Conservation (phyloP, 2,329 filamentous ascomycete species). For the Fusarium sp. region DNA sequence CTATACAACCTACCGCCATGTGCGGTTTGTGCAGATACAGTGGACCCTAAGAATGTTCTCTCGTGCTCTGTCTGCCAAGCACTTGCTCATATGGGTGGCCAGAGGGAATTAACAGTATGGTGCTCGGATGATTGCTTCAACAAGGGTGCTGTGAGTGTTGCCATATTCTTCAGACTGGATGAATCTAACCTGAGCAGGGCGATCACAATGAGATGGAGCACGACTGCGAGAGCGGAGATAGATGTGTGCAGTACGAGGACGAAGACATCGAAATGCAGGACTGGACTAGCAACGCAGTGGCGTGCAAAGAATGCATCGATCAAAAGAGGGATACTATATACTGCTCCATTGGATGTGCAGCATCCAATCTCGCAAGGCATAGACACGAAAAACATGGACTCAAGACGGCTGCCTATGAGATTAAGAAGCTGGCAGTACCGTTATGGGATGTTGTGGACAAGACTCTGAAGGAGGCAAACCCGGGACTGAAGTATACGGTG, state of each 20-base stretch:
- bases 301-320: conserved; percentile 57
- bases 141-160: conserved; percentile 55
- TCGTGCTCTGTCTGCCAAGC: conserved; percentile 61
- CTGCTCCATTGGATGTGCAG: conserved; percentile 58
- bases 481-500: conserved; percentile 48
- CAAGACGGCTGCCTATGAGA: conserved; percentile 41
- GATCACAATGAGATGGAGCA: conserved; percentile 55
- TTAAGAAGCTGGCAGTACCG: conserved; percentile 37
- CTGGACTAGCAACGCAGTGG: conserved; percentile 46
- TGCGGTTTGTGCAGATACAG: conserved; percentile 51
- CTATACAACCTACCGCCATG: conserved; percentile 56
- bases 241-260: conserved; percentile 55
- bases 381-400: conserved; percentile 50
- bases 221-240: conserved; percentile 55
- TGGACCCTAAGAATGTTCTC: conserved; percentile 52
- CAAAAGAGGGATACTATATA: conserved; percentile 53
- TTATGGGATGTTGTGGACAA: conserved; percentile 45
- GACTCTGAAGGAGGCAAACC: conserved; percentile 48
- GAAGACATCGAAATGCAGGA: conserved; percentile 56
- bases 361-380: conserved; percentile 55
- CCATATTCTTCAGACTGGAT: background rate
- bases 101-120: conserved; percentile 55
- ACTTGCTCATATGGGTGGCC: conserved; percentile 53
- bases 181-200: conserved; percentile 50
- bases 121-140: conserved; percentile 58